These are phyloP conservation scores for Syncephalastrum sp. DNA, from an alignment of 371 early-diverging fungal genomes.

Conservation along the genomic window DNA sequence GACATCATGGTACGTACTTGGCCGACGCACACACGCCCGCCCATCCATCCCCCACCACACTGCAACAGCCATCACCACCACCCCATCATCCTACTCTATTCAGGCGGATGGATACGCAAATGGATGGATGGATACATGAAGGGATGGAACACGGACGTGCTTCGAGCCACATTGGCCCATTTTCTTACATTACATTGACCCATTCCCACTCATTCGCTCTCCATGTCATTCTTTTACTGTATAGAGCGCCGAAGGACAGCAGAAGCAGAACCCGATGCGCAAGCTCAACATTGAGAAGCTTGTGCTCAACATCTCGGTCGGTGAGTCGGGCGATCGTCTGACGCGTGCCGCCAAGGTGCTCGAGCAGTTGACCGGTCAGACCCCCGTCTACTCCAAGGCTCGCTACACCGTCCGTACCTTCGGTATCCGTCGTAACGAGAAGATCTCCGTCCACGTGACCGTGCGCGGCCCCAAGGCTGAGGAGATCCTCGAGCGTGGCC, in stretches of 20 bases:
- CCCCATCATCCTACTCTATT: not conserved
- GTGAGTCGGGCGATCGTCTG: constrained; percentile 98
- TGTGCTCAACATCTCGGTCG: constrained; percentile 99
- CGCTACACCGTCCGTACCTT: constrained; percentile 99
- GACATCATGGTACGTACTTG: no score
- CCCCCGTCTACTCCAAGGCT: constrained; percentile 99
- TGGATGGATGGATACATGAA: constrained; percentile 14
- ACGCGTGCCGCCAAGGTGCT: constrained; percentile 99
- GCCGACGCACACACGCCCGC: no score
- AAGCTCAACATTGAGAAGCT: constrained; percentile 99
- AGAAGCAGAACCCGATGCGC: constrained; percentile 91
- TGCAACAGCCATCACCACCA: no score
- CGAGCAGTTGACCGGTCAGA: constrained; percentile 99
- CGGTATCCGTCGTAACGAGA: constrained; percentile 99
- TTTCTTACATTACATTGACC: not conserved
- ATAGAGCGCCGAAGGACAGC: constrained; percentile 68
- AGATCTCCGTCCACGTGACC: constrained; percentile 99
- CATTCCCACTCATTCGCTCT: constrained; percentile 2
- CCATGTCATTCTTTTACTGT: constrained; percentile 3
- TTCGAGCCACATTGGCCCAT: not conserved
- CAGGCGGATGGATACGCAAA: not conserved
- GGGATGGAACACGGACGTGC: constrained; percentile 5
- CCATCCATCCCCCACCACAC: no score
- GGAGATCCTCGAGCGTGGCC: constrained; percentile 98
- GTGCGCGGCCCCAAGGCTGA: constrained; percentile 87